A percentile compares a stretch with the other conserved stretches of the same genome.
Evolutionary conservation across 306 rosid genomes (phyloP).

Genomic region (Dryas alaskensis): DNA sequence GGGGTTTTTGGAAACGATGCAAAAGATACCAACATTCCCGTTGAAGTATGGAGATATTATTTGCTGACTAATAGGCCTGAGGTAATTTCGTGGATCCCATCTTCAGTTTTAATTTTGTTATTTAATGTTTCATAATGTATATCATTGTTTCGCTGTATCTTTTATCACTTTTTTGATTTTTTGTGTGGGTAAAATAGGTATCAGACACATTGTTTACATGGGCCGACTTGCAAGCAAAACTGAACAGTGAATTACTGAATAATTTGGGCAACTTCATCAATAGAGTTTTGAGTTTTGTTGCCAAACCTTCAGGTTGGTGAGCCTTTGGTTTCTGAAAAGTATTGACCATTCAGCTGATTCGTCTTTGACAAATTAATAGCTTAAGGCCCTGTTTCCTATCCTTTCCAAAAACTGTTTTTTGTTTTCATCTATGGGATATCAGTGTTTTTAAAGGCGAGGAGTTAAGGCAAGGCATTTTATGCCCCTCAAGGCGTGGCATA

Average conservation of each 20-base stretch:
- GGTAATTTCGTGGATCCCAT: constrained; percentile 43
- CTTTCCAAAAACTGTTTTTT: no score
- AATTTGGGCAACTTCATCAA: constrained; percentile 92
- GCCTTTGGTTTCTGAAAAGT: neutral
- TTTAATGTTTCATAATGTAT: constrained; percentile 9
- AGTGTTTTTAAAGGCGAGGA: no score
- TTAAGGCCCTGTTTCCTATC: no score
- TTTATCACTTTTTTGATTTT: neutral
- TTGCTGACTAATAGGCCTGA: constrained; percentile 93
- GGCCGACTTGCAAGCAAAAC: constrained; percentile 91
- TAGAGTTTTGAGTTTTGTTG: constrained; percentile 88
- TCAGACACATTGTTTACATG: constrained; percentile 91
- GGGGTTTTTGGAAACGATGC: constrained; percentile 97
- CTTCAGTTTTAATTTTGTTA: neutral
- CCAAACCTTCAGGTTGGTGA: constrained; percentile 91
- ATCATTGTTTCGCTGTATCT: neutral
- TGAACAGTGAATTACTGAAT: constrained; percentile 79
- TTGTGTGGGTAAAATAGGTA: constrained; percentile 43
- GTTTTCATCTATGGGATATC: no score
- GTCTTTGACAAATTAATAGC: neutral
- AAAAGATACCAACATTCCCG: constrained; percentile 88
- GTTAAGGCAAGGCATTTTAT: no score
- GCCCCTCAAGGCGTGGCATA: no score
- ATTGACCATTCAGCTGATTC: neutral
- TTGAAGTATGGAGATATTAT: constrained; percentile 98